phyloP scores from a whole-genome alignment of 2,329 filamentous ascomycete genomes.

The Myotisia sp. region DNA sequence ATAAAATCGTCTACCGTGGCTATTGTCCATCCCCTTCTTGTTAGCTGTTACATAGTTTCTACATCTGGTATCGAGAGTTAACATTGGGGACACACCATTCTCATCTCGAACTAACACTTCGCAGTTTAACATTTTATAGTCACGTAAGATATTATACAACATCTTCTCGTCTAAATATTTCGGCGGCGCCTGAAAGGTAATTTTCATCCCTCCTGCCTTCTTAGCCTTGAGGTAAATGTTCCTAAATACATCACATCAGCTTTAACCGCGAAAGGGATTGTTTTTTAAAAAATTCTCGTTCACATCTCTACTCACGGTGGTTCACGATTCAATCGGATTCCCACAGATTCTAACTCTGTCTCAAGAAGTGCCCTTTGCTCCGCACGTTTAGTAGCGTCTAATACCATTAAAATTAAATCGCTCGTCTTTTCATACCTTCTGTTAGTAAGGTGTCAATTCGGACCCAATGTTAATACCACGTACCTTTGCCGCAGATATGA shows the following conservation, averaged over 20 bases:
- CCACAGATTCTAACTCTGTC: constrained; percentile 84
- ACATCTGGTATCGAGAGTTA: no score
- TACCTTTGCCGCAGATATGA: constrained; percentile 87
- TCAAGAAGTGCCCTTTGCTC: constrained; percentile 85
- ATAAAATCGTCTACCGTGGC: constrained; percentile 97
- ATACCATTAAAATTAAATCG: constrained; percentile 89
- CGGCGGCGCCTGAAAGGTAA: constrained; percentile 79
- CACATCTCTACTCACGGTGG: constrained; percentile 54
- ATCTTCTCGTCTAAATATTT: constrained; percentile 95
- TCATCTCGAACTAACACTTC: constrained; percentile 93
- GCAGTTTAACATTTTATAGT: constrained; percentile 98
- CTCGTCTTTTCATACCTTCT: constrained; percentile 46
- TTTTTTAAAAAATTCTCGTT: not conserved
- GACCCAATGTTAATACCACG: not conserved
- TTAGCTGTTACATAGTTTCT: constrained; percentile 1
- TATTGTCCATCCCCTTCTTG: constrained; percentile 15
- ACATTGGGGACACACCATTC: constrained; percentile 42
- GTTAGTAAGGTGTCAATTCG: constrained; percentile 4
- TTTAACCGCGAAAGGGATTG: not conserved
- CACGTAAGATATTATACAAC: constrained; percentile 90
- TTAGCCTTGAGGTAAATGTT: constrained; percentile 97
- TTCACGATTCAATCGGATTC: constrained; percentile 80
- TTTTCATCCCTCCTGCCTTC: constrained; percentile 96
- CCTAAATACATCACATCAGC: constrained; percentile 28
- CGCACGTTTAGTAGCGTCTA: constrained; percentile 91